Conservation (phyloP, 257 asterid genomes). For the Solanum gandarillasii region DNA sequence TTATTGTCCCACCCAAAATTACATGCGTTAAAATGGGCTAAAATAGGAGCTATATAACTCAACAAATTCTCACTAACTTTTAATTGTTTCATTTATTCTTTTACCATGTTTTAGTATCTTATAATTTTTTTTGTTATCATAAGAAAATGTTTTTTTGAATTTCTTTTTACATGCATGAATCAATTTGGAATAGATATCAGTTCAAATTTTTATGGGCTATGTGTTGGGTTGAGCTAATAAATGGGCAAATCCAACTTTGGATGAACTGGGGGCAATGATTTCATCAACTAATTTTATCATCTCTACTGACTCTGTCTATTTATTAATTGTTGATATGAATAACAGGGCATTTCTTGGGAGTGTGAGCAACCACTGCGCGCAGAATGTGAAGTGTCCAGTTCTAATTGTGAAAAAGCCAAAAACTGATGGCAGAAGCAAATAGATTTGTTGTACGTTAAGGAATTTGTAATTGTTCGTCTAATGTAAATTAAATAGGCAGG, state of each 20-base stretch:
- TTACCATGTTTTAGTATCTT: too few species aligned
- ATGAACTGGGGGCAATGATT: not conserved
- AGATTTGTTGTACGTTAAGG: not conserved
- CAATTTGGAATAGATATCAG: not conserved
- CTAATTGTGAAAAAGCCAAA: conserved; percentile 60
- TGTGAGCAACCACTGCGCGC: conserved; percentile 69
- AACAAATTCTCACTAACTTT: too few species aligned
- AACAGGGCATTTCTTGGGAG: conserved; percentile 75
- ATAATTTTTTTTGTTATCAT: too few species aligned
- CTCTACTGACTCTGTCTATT: not conserved
- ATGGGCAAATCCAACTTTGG: not conserved
- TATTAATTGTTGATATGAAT: not conserved
- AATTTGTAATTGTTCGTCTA: not conserved
- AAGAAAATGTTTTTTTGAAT: too few species aligned
- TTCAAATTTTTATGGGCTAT: not conserved
- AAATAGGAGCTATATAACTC: too few species aligned
- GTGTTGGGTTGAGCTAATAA: not conserved
- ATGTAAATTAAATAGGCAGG: not conserved
- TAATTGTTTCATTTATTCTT: too few species aligned
- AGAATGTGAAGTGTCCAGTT: conserved; percentile 53
- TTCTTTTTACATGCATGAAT: too few species aligned
- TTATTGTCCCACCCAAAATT: too few species aligned
- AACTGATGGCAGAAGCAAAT: conserved; percentile 6
- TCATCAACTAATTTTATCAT: not conserved
- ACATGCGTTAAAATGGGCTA: too few species aligned